Evolutionary conservation across 768 basidiomycete species (phyloP).

Genomic region (Fistulinella prunicolor): DNA sequence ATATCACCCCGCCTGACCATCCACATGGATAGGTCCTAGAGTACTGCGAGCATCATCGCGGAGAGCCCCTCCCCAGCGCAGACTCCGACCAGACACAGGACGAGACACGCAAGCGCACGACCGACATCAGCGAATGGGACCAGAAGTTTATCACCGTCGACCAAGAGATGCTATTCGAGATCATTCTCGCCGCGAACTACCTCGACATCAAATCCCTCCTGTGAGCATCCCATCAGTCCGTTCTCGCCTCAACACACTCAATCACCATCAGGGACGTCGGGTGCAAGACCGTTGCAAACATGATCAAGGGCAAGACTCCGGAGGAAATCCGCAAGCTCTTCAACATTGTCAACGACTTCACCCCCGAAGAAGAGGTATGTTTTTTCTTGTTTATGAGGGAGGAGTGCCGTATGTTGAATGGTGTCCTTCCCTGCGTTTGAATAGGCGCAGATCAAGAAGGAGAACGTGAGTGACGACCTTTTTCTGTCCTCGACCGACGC

Average conservation of each 20-base stretch:
- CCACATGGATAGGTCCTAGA: conserved; percentile 75
- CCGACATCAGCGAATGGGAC: conserved; percentile 99
- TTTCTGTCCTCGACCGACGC: neutral
- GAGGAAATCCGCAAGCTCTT: conserved; percentile 99
- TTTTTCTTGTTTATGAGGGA: neutral
- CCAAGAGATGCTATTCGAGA: conserved; percentile 99
- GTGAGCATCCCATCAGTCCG: conserved; percentile 44
- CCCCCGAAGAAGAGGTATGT: conserved; percentile 94
- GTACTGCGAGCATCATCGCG: conserved; percentile 98
- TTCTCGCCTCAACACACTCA: conserved; percentile 3
- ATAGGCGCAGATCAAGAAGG: conserved; percentile 98
- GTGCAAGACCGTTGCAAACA: conserved; percentile 99
- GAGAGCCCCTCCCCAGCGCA: conserved; percentile 89
- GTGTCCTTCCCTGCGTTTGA: conserved; percentile 7
- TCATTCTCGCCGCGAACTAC: conserved; percentile 99
- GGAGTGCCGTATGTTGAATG: conserved; percentile 1
- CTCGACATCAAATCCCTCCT: conserved; percentile 98
- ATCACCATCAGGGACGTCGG: conserved; percentile 76
- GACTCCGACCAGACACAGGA: conserved; percentile 82
- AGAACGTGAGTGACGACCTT: conserved; percentile 68
- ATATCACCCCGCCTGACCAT: conserved; percentile 5
- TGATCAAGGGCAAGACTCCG: conserved; percentile 99
- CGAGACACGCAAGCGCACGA: conserved; percentile 96
- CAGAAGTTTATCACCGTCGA: conserved; percentile 98
- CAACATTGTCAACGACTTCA: conserved; percentile 98